phyloP scores from a whole-genome alignment of 169 alveolate genomes.

The Plasmodium inui region DNA sequence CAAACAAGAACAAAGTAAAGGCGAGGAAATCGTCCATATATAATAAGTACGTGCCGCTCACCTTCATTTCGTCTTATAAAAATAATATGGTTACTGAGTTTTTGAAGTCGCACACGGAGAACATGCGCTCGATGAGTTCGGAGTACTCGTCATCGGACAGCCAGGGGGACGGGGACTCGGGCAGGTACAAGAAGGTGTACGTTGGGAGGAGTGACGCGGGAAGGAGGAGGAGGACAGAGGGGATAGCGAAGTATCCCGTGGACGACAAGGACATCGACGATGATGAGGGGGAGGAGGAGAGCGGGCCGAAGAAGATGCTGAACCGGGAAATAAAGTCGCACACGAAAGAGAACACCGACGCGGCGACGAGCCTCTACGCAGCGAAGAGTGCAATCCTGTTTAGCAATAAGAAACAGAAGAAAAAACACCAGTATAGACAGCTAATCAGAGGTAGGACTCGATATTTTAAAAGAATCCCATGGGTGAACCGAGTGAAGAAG shows the following conservation, averaged over 20 bases:
- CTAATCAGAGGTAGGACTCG: background rate
- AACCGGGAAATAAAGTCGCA: background rate
- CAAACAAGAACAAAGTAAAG: conserved; percentile 21
- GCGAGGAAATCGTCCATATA: conserved; percentile 14
- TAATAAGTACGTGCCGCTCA: conserved; percentile 48
- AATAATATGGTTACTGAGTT: conserved; percentile 3
- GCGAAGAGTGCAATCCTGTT: conserved; percentile 40
- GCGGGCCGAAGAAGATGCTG: background rate
- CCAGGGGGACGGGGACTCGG: background rate
- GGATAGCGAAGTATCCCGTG: background rate
- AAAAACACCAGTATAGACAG: background rate
- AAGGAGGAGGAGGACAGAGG: background rate
- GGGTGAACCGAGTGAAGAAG: conserved; percentile 26
- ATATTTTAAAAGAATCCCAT: background rate
- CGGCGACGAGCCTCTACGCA: background rate
- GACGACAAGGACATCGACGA: background rate
- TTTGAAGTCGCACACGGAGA: conserved; percentile 27
- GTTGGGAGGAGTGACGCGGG: background rate
- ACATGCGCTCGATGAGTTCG: background rate
- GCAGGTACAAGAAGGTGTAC: conserved; percentile 9
- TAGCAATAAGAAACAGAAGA: conserved; percentile 23
- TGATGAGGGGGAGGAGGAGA: background rate
- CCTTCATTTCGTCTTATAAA: conserved; percentile 47
- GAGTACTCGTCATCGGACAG: conserved; percentile 7
- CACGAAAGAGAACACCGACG: background rate